These are phyloP conservation scores for Penicillium bovifimosum DNA, from an alignment of 495 filamentous ascomycete genomes.

Conservation along the genomic window DNA sequence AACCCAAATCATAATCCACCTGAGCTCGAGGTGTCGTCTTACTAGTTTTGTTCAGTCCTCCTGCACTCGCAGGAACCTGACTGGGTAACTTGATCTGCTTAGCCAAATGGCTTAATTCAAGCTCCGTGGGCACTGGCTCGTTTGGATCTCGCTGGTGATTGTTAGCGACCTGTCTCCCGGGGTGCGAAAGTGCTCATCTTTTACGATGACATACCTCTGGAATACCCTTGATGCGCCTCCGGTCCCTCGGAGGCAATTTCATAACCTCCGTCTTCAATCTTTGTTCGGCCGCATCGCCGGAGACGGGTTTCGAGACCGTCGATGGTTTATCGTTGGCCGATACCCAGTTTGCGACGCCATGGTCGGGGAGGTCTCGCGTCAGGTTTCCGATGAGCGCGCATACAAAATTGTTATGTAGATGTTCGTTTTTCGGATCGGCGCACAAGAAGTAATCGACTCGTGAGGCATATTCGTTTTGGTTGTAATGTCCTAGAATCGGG, in stretches of 20 bases:
- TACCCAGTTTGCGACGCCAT: conserved; percentile 91
- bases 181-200: not conserved
- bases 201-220: conserved; percentile 42
- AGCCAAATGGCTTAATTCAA: conserved; percentile 64
- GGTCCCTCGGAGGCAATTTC: conserved; percentile 79
- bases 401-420: conserved; percentile 88
- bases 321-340: conserved; percentile 94
- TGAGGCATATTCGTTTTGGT: conserved; percentile 75
- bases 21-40: conserved; percentile 32
- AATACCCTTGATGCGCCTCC: conserved; percentile 80
- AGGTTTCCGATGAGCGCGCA: conserved; percentile 82
- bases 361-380: conserved; percentile 81
- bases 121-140: conserved; percentile 56
- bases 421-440: conserved; percentile 62
- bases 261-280: conserved; percentile 90
- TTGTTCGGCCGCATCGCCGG: conserved; percentile 86
- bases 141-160: conserved; percentile 56
- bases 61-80: conserved; percentile 74
- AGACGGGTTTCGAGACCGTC: conserved; percentile 68
- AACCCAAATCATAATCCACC: too few species aligned
- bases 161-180: conserved; percentile 1
- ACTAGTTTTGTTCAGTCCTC: conserved; percentile 85
- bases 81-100: conserved; percentile 63
- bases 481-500: conserved; percentile 60
- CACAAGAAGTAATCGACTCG: conserved; percentile 69